Percentiles rank a stretch among this genome's conserved stretches.
These are phyloP conservation scores for Ophiostoma montium DNA, from an alignment of 2,329 filamentous ascomycete species.

Conservation along the genomic window DNA sequence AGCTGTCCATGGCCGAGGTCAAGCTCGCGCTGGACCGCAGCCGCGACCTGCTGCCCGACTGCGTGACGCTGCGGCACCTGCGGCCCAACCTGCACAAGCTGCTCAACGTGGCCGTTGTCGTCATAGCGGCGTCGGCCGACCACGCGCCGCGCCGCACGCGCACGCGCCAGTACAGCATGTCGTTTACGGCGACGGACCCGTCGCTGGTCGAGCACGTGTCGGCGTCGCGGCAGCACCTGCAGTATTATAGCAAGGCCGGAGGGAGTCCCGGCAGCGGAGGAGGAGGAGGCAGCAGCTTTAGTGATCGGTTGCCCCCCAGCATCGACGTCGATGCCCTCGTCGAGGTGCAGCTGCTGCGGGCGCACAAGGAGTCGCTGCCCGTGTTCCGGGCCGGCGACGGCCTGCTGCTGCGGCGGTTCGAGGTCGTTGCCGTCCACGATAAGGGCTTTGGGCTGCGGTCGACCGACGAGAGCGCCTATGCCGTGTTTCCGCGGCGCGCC, in stretches of 20 bases:
- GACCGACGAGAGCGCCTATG: slow-evolving; percentile 46
- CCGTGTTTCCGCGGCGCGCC: slow-evolving; percentile 32
- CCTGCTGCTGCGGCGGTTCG: slow-evolving; percentile 42
- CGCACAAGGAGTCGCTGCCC: slow-evolving; percentile 43
- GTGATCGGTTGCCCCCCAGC: background rate
- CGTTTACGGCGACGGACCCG: slow-evolving; percentile 43
- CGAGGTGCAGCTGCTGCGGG: slow-evolving; percentile 44
- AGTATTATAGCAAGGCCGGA: slow-evolving; percentile 20
- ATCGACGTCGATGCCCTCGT: slow-evolving; percentile 31
- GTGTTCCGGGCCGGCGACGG: slow-evolving; percentile 41
- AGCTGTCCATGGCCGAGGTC: slow-evolving; percentile 20
- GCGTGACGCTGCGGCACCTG: slow-evolving; percentile 35
- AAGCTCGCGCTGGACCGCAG: slow-evolving; percentile 34
- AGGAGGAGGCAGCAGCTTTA: background rate
- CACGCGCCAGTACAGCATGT: slow-evolving; percentile 43
- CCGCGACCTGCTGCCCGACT: slow-evolving; percentile 37
- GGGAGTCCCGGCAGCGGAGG: background rate
- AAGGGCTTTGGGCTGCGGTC: slow-evolving; percentile 41
- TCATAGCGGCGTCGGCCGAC: slow-evolving; percentile 25
- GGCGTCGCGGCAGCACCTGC: background rate
- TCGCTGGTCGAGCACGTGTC: slow-evolving; percentile 5
- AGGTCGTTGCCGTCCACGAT: slow-evolving; percentile 36
- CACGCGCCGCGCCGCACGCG: slow-evolving; percentile 38
- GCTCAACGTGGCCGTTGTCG: slow-evolving; percentile 41
- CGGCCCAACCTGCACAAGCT: slow-evolving; percentile 34